Conservation (phyloP, 164 flowering plant genomes). For the Dillenia suffruticosa region DNA sequence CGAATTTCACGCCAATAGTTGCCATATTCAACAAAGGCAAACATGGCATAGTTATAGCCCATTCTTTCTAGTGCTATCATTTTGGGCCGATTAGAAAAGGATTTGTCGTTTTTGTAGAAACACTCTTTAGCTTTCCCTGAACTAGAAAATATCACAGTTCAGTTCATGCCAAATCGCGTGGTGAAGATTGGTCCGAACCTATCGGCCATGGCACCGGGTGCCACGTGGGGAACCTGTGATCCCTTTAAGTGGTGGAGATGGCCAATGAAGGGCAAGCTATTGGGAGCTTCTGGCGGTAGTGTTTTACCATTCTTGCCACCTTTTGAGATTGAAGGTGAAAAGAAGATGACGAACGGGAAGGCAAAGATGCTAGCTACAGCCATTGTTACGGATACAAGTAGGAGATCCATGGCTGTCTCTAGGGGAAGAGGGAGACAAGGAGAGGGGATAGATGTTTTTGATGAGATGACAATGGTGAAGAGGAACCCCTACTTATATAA, state of each 20-base stretch:
- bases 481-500: no score
- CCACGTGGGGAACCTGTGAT: constrained; percentile 14
- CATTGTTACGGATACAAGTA: no score
- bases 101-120: constrained; percentile 26
- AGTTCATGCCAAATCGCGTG: constrained; percentile 21
- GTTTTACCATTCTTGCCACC: no score
- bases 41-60: constrained; percentile 28
- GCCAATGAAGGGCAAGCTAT: constrained; percentile 38
- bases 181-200: constrained; percentile 16
- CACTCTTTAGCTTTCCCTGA: constrained; percentile 27
- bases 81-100: constrained; percentile 22
- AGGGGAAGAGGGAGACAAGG: no score
- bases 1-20: constrained; percentile 39
- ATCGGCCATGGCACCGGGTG: constrained; percentile 10
- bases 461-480: no score
- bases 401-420: no score
- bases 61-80: constrained; percentile 5
- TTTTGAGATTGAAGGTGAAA: no score
- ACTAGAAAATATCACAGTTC: constrained; percentile 18
- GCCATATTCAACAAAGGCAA: constrained; percentile 26
- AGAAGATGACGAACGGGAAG: no score
- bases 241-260: constrained; percentile 29
- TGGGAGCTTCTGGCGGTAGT: constrained; percentile 14
- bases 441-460: no score
- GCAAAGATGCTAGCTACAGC: no score